Evolutionary conservation across 139 green algal genomes (phyloP).

Genomic region (Chlamydomonas sp.): DNA sequence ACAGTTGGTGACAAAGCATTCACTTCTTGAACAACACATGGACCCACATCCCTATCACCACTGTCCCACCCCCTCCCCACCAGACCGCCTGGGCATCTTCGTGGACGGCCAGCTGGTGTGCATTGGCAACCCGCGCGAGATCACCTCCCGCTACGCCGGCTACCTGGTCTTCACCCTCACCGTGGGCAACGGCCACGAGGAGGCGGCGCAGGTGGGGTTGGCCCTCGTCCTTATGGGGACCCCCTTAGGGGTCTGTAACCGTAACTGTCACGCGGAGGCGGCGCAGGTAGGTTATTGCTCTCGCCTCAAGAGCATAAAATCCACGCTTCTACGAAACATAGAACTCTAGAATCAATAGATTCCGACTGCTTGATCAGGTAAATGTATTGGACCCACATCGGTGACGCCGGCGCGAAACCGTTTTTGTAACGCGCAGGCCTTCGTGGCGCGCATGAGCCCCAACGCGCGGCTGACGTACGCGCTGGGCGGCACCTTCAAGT

Average conservation of each 20-base stretch:
- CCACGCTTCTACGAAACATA: too few species aligned
- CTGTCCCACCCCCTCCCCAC: constrained; percentile 37
- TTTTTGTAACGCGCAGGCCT: not conserved
- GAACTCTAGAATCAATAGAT: too few species aligned
- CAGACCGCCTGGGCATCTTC: constrained; percentile 79
- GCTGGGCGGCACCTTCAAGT: constrained; percentile 70
- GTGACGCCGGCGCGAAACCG: not conserved
- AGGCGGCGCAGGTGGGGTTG: not conserved
- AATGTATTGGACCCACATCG: too few species aligned
- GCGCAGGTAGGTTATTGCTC: too few species aligned
- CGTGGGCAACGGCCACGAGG: constrained; percentile 52
- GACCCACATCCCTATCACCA: not conserved
- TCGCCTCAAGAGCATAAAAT: too few species aligned
- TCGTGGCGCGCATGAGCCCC: constrained; percentile 35
- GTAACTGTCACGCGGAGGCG: too few species aligned
- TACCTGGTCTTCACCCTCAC: constrained; percentile 85
- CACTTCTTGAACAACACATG: too few species aligned
- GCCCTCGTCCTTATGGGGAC: too few species aligned
- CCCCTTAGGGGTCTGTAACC: too few species aligned
- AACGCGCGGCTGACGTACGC: constrained; percentile 74
- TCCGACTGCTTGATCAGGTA: too few species aligned
- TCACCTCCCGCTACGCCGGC: constrained; percentile 71
- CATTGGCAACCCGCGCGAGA: constrained; percentile 88
- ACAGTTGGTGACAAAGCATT: too few species aligned
- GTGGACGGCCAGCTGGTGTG: constrained; percentile 87